Evolutionary conservation across 192 early-diverging fungal genomes (phyloP).

Genomic region (Physocladia obscura): DNA sequence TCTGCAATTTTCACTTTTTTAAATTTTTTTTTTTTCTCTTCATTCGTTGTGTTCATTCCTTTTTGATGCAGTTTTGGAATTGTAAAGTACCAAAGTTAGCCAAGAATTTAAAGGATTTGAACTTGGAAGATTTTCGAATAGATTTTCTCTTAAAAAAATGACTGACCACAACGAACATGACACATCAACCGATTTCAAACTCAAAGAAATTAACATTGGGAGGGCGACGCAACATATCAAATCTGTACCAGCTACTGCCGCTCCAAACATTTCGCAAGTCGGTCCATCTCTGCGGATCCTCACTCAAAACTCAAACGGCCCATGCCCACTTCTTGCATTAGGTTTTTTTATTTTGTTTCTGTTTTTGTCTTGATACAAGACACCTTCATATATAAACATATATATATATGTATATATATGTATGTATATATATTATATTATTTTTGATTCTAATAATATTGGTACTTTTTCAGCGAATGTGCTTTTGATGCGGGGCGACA

Average conservation of each 20-base stretch:
- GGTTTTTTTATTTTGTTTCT: slow-evolving; percentile 23
- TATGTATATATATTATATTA: neutral
- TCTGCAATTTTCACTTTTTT: too few relatives aligned
- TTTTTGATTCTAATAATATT: neutral
- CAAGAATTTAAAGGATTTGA: too few relatives aligned
- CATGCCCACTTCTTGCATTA: slow-evolving; percentile 84
- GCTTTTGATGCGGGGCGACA: slow-evolving; percentile 69
- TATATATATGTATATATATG: neutral
- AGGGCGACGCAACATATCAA: neutral
- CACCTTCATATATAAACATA: neutral
- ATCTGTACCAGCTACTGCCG: neutral
- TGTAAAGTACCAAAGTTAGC: too few relatives aligned
- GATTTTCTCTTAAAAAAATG: neutral
- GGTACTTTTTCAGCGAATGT: slow-evolving; percentile 63
- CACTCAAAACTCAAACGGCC: slow-evolving; percentile 91
- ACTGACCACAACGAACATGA: neutral
- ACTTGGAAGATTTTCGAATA: too few relatives aligned
- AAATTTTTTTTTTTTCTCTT: too few relatives aligned
- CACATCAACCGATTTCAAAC: neutral
- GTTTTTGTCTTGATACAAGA: neutral
- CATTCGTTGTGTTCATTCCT: too few relatives aligned
- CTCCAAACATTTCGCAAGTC: neutral
- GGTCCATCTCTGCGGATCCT: slow-evolving; percentile 54
- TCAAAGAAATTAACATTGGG: neutral
- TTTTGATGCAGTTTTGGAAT: too few relatives aligned